Base-by-base conservation (phyloP, 768 basidiomycete genomes). In the Lepiota venenata region DNA sequence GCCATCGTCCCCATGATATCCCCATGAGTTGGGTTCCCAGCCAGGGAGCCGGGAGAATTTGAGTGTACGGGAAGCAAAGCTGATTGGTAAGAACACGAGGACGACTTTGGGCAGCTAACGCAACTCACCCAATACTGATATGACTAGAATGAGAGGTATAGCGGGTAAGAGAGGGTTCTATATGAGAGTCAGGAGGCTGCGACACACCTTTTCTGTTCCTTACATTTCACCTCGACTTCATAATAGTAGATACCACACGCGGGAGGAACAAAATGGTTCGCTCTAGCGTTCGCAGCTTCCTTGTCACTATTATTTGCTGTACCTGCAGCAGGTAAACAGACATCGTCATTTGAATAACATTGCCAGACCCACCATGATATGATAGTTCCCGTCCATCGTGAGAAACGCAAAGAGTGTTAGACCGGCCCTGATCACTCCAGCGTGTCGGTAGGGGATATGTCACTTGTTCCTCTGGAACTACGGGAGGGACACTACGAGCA, bases 171-270 rank as follows among this genome's bases (percentile, higher is more conserved):
- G 52, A 60, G 47, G 21, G n/a, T 15, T n/a, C 15, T 9, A 22
- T 9, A 22, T 11, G n/a, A n/a, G 27, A 18, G 32, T 9, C 7
- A 21, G 16, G 15, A 16, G 9, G 9, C 35, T 11, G 56, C 20
- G 25, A 70, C 82, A 65, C 61, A 87, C 93, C 91, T 93, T 67
- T 88, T 90, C 40, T 80, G 75, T 10, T 89, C 88, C 63, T 90
- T 90, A 65, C 88, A 84, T 5, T 88, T 66, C 43, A 98, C 83
- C 61, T 89, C 83, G 4, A 93, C 84, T 73, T 99, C 96, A 65
- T 87, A 99, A 68, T 98, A 99, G 65, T 92, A 96, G 51, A 98
- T 84, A 20, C 95, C 97, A 61, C 90, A 90, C 10, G 87, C 85
- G 0, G 86, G 76, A 1, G 95, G 95, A 45, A 96, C 87, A 1